phyloP scores from a whole-genome alignment of 2,329 filamentous ascomycete species.

The Penicillium freii region DNA sequence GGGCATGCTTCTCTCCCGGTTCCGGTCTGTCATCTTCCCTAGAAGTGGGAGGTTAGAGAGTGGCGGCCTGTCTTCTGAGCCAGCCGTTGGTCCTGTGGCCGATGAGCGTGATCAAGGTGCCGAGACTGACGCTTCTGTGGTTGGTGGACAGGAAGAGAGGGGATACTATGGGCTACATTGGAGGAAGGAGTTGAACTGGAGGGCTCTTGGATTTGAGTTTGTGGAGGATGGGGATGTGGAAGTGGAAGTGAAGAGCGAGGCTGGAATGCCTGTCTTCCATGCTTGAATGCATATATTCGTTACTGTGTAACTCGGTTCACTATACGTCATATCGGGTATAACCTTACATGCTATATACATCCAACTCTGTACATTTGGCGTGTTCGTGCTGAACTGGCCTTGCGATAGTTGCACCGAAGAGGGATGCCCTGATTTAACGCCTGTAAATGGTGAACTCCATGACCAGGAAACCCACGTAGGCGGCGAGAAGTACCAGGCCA shows the following conservation, averaged over 20 bases:
- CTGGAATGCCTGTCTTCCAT: constrained; percentile 3
- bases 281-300: background rate
- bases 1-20: constrained; percentile 91
- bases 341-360: background rate
- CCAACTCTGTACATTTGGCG: background rate
- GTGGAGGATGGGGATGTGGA: constrained; percentile 25
- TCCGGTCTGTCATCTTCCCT: constrained; percentile 76
- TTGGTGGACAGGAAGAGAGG: constrained; percentile 8
- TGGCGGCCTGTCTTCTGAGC: constrained; percentile 77
- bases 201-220: constrained; percentile 49
- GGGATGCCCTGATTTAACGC: background rate
- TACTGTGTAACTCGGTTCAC: background rate
- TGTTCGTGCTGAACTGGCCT: background rate
- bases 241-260: background rate
- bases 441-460: constrained; percentile 33
- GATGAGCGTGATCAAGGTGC: constrained; percentile 11
- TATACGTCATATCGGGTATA: background rate
- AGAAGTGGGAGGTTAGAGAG: constrained; percentile 68
- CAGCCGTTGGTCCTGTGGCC: constrained; percentile 25
- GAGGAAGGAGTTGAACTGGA: constrained; percentile 57
- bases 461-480: constrained; percentile 36
- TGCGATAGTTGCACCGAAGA: background rate
- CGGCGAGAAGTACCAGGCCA: constrained; percentile 31
- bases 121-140: constrained; percentile 9
- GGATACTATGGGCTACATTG: constrained; percentile 61